These are phyloP conservation scores for Pulveroboletus sp. DNA, from an alignment of 768 basidiomycete genomes.

Conservation along the genomic window DNA sequence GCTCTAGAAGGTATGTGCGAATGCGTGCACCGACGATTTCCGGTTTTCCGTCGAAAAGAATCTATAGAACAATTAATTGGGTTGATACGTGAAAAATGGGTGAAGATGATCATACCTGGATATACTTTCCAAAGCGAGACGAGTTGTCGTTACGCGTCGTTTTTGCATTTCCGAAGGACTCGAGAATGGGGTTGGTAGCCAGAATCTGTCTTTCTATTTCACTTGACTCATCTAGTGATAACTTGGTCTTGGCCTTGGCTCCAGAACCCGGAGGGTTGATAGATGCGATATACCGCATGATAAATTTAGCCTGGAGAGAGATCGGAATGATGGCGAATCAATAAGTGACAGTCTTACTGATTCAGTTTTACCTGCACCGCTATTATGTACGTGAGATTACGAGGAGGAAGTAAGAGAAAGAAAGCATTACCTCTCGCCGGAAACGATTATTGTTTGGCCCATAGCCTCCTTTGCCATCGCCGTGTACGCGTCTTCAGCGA, in stretches of 20 bases:
- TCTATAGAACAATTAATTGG: constrained; percentile 44
- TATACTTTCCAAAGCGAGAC: constrained; percentile 98
- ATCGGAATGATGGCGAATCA: constrained; percentile 2
- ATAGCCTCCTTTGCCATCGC: constrained; percentile 91
- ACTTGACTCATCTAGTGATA: constrained; percentile 78
- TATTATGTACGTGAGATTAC: constrained; percentile 32
- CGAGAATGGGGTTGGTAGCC: constrained; percentile 98
- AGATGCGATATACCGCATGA: constrained; percentile 98
- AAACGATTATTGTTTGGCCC: constrained; percentile 98
- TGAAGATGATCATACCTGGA: constrained; percentile 56
- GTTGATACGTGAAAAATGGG: neutral
- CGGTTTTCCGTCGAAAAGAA: constrained; percentile 92
- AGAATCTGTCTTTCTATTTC: constrained; percentile 97
- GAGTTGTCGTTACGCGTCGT: constrained; percentile 99
- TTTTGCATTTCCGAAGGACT: constrained; percentile 99
- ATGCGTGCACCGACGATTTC: constrained; percentile 99
- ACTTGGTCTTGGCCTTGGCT: constrained; percentile 61
- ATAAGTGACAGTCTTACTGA: constrained; percentile 53
- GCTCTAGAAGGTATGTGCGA: constrained; percentile 95
- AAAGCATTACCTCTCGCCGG: constrained; percentile 78
- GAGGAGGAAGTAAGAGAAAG: neutral
- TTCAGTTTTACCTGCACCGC: constrained; percentile 99
- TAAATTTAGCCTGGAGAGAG: constrained; percentile 80
- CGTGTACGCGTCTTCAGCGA: constrained; percentile 98
- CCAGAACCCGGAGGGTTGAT: constrained; percentile 79